Percentiles rank a stretch among this genome's conserved stretches.
Evolutionary conservation across 345 rosid species (phyloP).

Genomic region (Anacardium occidentale): DNA sequence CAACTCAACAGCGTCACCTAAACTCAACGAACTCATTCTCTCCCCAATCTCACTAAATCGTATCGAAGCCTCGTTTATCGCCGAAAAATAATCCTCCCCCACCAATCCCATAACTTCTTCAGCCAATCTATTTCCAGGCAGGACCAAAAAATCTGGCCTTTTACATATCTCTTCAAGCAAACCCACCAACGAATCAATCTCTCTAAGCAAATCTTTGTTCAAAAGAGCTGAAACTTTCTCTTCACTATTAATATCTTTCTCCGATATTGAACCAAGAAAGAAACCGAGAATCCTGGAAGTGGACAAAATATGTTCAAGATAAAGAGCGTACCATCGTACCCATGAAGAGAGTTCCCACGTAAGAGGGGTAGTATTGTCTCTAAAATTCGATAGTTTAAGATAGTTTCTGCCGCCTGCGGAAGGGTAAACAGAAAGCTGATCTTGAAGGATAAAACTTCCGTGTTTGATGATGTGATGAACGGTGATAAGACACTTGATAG

Average conservation of each 20-base stretch:
- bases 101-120: constrained; percentile 42
- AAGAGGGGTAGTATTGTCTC: constrained; percentile 54
- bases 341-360: constrained; percentile 85
- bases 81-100: constrained; percentile 56
- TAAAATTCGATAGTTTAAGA: constrained; percentile 72
- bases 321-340: constrained; percentile 79
- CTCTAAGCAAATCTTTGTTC: constrained; percentile 51
- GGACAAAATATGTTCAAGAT: constrained; percentile 62
- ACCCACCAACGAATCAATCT: constrained; percentile 49
- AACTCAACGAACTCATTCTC: constrained; percentile 46
- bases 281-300: constrained; percentile 67
- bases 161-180: constrained; percentile 56
- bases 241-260: constrained; percentile 44
- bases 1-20: constrained; percentile 67
- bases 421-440: constrained; percentile 81
- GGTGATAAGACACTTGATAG: constrained; percentile 69
- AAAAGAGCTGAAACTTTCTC: constrained; percentile 47
- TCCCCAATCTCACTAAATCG: constrained; percentile 61
- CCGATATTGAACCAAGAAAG: constrained; percentile 57
- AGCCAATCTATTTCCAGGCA: constrained; percentile 38
- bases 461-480: constrained; percentile 61
- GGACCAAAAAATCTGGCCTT: constrained; percentile 39
- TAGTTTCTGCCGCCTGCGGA: constrained; percentile 76
- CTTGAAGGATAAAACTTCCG: constrained; percentile 85
- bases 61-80: constrained; percentile 44